Evolutionary conservation across 208 protist species (phyloP), one percentile per base, ranked within the genome.

Genomic region (Herpetomonas samuelpessoai): DNA sequence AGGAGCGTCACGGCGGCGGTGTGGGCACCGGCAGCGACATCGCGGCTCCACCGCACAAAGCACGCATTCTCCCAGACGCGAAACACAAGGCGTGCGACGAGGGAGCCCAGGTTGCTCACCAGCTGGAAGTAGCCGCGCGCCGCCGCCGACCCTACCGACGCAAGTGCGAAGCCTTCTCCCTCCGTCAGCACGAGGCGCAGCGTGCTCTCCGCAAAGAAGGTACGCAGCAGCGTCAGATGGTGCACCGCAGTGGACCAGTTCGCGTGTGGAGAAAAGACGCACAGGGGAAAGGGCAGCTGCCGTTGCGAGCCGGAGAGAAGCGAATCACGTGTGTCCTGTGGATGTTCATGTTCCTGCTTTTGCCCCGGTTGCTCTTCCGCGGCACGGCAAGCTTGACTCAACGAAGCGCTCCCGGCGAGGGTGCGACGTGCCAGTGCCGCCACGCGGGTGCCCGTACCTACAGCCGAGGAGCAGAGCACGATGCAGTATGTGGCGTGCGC

Each of bases 11-110:
- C 63, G 18, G 77, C 83, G 25, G 60, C 56, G 10, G 52, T n/a
- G 7, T 19, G 28, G 41, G 63, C 59, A 6, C 79, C 83, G 25
- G 49, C 48, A 6, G 77, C 72, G 2, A 71, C 65, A 48, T 83
- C 76, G 46, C 78, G 81, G 57, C 81, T 90, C 89, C 92, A 97
- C 39, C 73, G 74, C 35, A 76, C 72, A 50, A 87, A 85, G 59
- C 88, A 94, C 22, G 82, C 79, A 53, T 83, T 91, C 65, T 98
- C 92, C 76, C 95, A 94, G n/a, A 93, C 71, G 19, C 87, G 81
- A 46, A 97, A 97, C 21, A 98, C 57, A 35, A 97, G 71, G 19
- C 95, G 81, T 16, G 76, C 87, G 12, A 93, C 73, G 10, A 97
- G 57, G 38, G 91, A 88, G 41, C 95, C 95, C 9, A 98, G 77